These are phyloP conservation scores for Durusdinium trenchii DNA, from an alignment of 73 alveolate genomes.

Conservation along the genomic window DNA sequence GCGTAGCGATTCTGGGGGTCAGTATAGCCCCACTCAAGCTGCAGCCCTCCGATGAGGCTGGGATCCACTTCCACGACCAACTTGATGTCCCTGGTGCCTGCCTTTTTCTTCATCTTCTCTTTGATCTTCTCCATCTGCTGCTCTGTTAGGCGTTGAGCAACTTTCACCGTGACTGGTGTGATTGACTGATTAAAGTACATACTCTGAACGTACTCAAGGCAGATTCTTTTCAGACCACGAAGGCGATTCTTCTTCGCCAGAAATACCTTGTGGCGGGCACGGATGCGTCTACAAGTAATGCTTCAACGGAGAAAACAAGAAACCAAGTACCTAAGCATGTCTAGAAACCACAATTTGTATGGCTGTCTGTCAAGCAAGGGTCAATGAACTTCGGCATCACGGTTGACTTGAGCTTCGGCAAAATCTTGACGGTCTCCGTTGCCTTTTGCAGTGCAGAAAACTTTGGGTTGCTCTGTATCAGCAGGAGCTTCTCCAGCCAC, in stretches of 20 bases:
- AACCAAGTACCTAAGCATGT: background rate
- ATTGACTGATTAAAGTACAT: conserved; percentile 67
- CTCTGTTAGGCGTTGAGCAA: conserved; percentile 73
- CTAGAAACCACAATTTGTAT: background rate
- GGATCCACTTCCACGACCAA: conserved; percentile 49
- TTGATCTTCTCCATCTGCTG: conserved; percentile 52
- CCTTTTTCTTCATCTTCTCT: conserved; percentile 49
- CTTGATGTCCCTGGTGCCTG: conserved; percentile 39
- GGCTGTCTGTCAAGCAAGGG: background rate
- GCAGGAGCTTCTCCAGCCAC: conserved; percentile 48
- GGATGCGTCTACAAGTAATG: background rate
- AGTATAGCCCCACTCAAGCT: conserved; percentile 57
- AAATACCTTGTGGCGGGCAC: background rate
- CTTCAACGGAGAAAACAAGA: background rate
- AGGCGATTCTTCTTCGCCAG: conserved; percentile 66
- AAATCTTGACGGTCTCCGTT: background rate
- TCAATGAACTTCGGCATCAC: conserved; percentile 72
- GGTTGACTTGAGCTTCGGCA: conserved; percentile 5
- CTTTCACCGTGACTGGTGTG: conserved; percentile 69
- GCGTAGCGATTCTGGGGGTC: conserved; percentile 51
- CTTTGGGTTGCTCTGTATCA: conserved; percentile 53
- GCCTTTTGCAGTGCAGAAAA: conserved; percentile 32
- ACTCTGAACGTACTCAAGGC: conserved; percentile 54
- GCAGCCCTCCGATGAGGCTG: conserved; percentile 54
- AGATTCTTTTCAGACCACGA: conserved; percentile 12